phyloP scores from a whole-genome alignment of 2,329 filamentous ascomycete genomes.

The Botryosphaeria dothidea region DNA sequence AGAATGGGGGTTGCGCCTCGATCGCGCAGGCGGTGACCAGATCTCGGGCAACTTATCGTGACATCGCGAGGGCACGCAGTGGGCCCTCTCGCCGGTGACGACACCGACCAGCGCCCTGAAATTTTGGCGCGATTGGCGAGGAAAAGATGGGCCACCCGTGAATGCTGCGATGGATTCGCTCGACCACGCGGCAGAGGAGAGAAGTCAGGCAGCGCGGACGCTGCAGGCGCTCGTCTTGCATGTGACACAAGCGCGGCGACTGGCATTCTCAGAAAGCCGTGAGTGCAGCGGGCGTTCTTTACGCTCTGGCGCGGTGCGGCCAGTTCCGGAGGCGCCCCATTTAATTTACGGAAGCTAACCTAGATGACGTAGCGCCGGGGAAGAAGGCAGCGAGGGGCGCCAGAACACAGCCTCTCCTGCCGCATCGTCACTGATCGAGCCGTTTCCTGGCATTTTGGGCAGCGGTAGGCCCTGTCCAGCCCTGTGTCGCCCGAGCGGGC shows the following conservation, averaged over 20 bases:
- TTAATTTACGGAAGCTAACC: conserved; percentile 1
- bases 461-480: conserved; percentile 1
- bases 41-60: conserved; percentile 14
- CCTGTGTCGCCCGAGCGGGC: conserved; percentile 6
- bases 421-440: neutral
- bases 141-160: neutral
- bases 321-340: conserved; percentile 6
- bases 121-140: conserved; percentile 2
- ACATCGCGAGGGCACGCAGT: conserved; percentile 1
- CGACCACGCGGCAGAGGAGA: neutral
- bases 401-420: conserved; percentile 11
- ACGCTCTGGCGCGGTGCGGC: neutral
- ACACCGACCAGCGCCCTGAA: neutral
- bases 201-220: neutral
- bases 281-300: no score
- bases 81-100: neutral
- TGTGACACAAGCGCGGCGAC: conserved; percentile 4
- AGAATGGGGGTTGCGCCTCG: neutral
- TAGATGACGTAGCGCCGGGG: conserved; percentile 14
- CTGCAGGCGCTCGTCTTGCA: conserved; percentile 1
- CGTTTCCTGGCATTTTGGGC: conserved; percentile 7
- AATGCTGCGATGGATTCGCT: neutral
- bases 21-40: conserved; percentile 14
- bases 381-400: conserved; percentile 1
- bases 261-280: neutral